Evolutionary conservation across 2,329 filamentous ascomycete genomes (phyloP).

Genomic region (Amylocarpus encephaloides): DNA sequence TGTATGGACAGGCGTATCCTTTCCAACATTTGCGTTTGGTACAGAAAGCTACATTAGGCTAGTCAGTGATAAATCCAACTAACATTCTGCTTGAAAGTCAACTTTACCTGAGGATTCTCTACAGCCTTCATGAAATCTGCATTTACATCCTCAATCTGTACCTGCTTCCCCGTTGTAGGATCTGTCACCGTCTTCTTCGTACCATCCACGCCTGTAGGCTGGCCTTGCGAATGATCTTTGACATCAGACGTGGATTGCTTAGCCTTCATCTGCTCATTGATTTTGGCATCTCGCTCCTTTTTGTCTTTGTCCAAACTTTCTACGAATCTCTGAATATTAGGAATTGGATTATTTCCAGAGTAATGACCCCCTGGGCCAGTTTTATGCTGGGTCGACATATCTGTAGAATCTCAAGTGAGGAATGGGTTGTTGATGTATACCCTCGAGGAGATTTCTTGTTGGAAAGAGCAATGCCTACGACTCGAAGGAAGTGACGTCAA

Average conservation of each 20-base stretch:
- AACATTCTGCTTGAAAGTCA: neutral
- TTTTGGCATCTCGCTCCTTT: slow-evolving; percentile 62
- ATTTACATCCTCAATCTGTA: slow-evolving; percentile 78
- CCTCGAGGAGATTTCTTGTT: neutral
- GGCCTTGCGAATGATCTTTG: slow-evolving; percentile 38
- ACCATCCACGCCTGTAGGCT: slow-evolving; percentile 32
- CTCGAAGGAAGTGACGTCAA: neutral
- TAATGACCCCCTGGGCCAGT: slow-evolving; percentile 60
- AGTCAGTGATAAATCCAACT: no score
- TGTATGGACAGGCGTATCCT: slow-evolving; percentile 65
- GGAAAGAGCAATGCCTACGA: no score
- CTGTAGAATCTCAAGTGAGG: neutral
- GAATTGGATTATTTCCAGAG: slow-evolving; percentile 75
- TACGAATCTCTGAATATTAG: slow-evolving; percentile 81
- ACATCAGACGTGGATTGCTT: slow-evolving; percentile 33
- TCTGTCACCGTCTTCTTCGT: slow-evolving; percentile 65
- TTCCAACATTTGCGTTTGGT: slow-evolving; percentile 82
- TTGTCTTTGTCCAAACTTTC: slow-evolving; percentile 74
- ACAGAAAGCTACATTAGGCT: slow-evolving; percentile 57
- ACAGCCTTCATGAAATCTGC: slow-evolving; percentile 62
- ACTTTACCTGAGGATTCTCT: slow-evolving; percentile 60
- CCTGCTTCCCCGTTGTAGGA: slow-evolving; percentile 78
- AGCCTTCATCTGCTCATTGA: slow-evolving; percentile 51
- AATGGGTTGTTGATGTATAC: neutral
- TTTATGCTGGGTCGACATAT: slow-evolving; percentile 11